Evolutionary conservation across 495 filamentous ascomycete genomes (phyloP).

Genomic region (Trypethelium eluteriae): DNA sequence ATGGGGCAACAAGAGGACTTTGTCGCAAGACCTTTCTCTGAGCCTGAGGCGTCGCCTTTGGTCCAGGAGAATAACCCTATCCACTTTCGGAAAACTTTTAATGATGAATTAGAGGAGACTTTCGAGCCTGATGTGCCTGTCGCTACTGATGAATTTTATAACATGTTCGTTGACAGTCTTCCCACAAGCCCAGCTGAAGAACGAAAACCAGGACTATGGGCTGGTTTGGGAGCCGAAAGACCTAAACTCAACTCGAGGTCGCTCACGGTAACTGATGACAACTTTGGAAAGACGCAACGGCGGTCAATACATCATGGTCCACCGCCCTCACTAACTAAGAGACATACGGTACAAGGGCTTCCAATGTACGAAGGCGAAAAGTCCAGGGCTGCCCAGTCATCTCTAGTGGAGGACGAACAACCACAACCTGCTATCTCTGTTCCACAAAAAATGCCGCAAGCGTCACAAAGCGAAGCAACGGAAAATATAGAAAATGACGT

Average conservation of each 20-base stretch:
- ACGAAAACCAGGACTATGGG: neutral
- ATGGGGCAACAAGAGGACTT: neutral
- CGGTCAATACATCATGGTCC: neutral
- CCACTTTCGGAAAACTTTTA: neutral
- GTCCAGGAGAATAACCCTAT: neutral
- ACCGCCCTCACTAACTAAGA: neutral
- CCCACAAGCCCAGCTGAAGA: constrained; percentile 9
- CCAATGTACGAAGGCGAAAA: neutral
- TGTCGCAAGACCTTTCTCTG: neutral
- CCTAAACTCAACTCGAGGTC: neutral
- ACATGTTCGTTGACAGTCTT: constrained; percentile 21
- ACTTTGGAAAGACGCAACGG: neutral
- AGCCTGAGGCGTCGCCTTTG: neutral
- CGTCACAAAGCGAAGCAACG: too few species aligned
- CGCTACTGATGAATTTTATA: constrained; percentile 20
- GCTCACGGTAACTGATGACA: neutral
- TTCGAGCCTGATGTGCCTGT: constrained; percentile 14
- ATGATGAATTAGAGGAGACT: neutral
- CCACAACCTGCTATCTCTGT: neutral
- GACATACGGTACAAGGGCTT: neutral
- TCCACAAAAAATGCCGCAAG: too few species aligned
- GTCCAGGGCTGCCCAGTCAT: neutral
- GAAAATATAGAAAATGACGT: too few species aligned
- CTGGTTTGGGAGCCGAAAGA: neutral
- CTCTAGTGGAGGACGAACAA: neutral